phyloP scores from a whole-genome alignment of 495 filamentous ascomycete genomes.

The Tuber magnatum region DNA sequence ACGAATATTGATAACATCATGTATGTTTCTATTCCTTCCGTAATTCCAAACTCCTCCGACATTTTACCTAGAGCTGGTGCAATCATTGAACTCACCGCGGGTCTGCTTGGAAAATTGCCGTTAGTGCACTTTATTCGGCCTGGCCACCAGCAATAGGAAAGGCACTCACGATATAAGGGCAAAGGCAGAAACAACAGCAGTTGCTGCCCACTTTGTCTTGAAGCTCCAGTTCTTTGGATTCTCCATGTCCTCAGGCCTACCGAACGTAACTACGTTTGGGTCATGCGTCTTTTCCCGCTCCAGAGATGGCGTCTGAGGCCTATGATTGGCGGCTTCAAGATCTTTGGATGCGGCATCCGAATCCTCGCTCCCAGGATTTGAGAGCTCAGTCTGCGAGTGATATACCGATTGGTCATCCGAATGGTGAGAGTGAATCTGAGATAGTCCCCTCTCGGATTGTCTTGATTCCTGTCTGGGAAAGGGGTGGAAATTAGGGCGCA shows the following conservation, averaged over 20 bases:
- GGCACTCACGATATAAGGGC: slow-evolving; percentile 61
- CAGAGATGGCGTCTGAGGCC: background rate
- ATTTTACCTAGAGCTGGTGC: slow-evolving; percentile 56
- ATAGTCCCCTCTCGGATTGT: background rate
- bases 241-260: slow-evolving; percentile 52
- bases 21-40: slow-evolving; percentile 48
- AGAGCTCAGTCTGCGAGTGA: background rate
- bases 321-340: background rate
- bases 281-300: slow-evolving; percentile 10
- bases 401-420: background rate
- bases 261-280: slow-evolving; percentile 44
- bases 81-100: slow-evolving; percentile 52
- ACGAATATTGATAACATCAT: slow-evolving; percentile 63
- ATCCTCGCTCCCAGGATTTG: background rate
- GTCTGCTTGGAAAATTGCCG: background rate
- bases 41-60: slow-evolving; percentile 53
- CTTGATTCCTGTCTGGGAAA: background rate
- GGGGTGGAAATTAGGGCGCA: background rate
- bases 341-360: background rate
- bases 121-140: background rate
- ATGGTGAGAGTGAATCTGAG: background rate
- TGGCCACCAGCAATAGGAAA: slow-evolving; percentile 34
- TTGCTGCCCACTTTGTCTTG: slow-evolving; percentile 59
- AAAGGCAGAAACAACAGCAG: slow-evolving; percentile 53
- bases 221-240: slow-evolving; percentile 59